These are phyloP conservation scores for Celoporthe dispersa DNA, from an alignment of 2,329 filamentous ascomycete genomes.

Conservation along the genomic window DNA sequence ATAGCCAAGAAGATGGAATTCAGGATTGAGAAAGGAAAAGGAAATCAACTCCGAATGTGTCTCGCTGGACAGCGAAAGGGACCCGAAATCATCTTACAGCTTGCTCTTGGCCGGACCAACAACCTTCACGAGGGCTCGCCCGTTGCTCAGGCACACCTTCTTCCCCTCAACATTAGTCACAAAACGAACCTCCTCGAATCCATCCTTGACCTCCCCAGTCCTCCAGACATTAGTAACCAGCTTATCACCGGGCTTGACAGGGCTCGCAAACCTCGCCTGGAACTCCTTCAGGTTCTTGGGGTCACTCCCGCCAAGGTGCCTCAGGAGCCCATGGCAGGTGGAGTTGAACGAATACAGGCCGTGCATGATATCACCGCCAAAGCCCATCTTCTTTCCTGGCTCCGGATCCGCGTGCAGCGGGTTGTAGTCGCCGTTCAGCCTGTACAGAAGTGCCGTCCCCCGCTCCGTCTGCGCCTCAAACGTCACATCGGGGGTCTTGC, in stretches of 20 bases:
- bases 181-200: slow-evolving; percentile 84
- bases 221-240: slow-evolving; percentile 82
- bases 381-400: slow-evolving; percentile 87
- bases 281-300: slow-evolving; percentile 85
- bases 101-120: slow-evolving; percentile 62
- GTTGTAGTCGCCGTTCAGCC: slow-evolving; percentile 93
- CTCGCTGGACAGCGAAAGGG: not conserved
- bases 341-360: slow-evolving; percentile 88
- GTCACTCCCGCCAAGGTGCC: slow-evolving; percentile 74
- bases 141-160: slow-evolving; percentile 87
- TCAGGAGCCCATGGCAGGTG: slow-evolving; percentile 73
- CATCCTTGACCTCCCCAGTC: slow-evolving; percentile 68
- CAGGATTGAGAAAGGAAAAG: not conserved
- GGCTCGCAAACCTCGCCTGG: slow-evolving; percentile 84
- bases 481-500: slow-evolving; percentile 70
- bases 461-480: slow-evolving; percentile 71
- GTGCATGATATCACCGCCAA: slow-evolving; percentile 87
- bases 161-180: slow-evolving; percentile 75
- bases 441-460: slow-evolving; percentile 77
- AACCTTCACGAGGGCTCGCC: slow-evolving; percentile 76
- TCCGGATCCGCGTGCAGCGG: slow-evolving; percentile 87
- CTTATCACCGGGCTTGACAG: slow-evolving; percentile 82
- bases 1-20: not conserved
- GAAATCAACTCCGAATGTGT: not conserved
- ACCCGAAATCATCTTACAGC: slow-evolving; percentile 50